Percentiles rank a stretch among this genome's conserved stretches.
Evolutionary conservation across 2,329 filamentous ascomycete species (phyloP).

Genomic region (Colletotrichum euphorbiae): DNA sequence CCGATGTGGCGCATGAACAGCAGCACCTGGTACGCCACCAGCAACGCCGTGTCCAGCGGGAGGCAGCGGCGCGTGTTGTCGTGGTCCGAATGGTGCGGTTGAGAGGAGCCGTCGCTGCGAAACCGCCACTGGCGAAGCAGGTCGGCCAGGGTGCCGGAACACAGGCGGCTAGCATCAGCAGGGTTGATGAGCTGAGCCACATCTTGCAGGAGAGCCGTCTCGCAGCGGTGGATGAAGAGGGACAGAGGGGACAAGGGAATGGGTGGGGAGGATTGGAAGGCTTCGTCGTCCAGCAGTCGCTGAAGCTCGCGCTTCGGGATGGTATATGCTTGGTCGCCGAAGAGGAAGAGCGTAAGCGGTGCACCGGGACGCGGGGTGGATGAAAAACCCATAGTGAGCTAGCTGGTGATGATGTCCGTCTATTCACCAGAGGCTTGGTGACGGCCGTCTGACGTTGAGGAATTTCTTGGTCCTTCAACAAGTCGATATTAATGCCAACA

Average conservation of each 20-base stretch:
- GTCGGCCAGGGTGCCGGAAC: background rate
- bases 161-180: background rate
- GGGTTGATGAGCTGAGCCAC: slow-evolving; percentile 1
- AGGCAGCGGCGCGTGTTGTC: slow-evolving; percentile 3
- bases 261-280: background rate
- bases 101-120: background rate
- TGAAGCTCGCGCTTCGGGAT: background rate
- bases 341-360: background rate
- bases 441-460: background rate
- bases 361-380: background rate
- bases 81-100: background rate
- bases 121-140: background rate
- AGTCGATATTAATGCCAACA: no score
- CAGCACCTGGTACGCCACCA: slow-evolving; percentile 6
- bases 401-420: background rate
- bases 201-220: background rate
- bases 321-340: slow-evolving; percentile 11
- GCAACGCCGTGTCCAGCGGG: slow-evolving; percentile 1
- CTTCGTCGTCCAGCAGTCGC: slow-evolving; percentile 3
- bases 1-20: slow-evolving; percentile 11
- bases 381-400: background rate
- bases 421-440: background rate
- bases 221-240: slow-evolving; percentile 12
- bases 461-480: no score
- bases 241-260: slow-evolving; percentile 1